These are phyloP conservation scores for Fusarium torulosum DNA, from an alignment of 2,329 filamentous ascomycete species.

Conservation along the genomic window DNA sequence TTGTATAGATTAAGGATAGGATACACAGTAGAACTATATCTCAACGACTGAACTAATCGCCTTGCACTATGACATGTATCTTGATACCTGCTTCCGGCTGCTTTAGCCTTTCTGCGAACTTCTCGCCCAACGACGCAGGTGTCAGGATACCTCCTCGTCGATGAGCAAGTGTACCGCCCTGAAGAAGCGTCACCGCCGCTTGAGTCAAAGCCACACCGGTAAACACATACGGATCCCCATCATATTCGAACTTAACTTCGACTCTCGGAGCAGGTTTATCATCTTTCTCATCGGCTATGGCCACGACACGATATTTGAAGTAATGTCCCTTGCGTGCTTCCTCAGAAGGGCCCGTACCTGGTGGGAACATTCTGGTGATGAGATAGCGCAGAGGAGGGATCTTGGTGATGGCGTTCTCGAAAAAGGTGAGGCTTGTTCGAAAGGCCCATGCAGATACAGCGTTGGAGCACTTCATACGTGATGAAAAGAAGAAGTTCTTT, in stretches of 20 bases:
- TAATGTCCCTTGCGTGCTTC: conserved; percentile 18
- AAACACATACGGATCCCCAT: conserved; percentile 37
- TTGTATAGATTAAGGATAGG: conserved; percentile 21
- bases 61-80: conserved; percentile 24
- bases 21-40: conserved; percentile 21
- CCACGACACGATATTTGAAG: conserved; percentile 35
- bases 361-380: conserved; percentile 26
- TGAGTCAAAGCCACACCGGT: conserved; percentile 39
- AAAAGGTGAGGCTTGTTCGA: conserved; percentile 12
- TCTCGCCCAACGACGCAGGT: conserved; percentile 34
- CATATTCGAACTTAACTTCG: conserved; percentile 32
- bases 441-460: conserved; percentile 5
- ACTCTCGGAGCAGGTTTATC: neutral
- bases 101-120: conserved; percentile 26
- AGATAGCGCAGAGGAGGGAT: conserved; percentile 26
- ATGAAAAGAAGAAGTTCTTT: conserved; percentile 17
- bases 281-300: conserved; percentile 17
- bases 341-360: conserved; percentile 36
- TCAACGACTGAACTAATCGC: neutral
- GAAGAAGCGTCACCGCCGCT: conserved; percentile 35
- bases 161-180: conserved; percentile 23
- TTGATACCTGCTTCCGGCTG: conserved; percentile 13
- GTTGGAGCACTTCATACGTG: conserved; percentile 15
- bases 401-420: conserved; percentile 20
- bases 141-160: conserved; percentile 37